These are phyloP conservation scores for Gracilaria vermiculophylla DNA, from an alignment of 23 red algal species.

Conservation along the genomic window DNA sequence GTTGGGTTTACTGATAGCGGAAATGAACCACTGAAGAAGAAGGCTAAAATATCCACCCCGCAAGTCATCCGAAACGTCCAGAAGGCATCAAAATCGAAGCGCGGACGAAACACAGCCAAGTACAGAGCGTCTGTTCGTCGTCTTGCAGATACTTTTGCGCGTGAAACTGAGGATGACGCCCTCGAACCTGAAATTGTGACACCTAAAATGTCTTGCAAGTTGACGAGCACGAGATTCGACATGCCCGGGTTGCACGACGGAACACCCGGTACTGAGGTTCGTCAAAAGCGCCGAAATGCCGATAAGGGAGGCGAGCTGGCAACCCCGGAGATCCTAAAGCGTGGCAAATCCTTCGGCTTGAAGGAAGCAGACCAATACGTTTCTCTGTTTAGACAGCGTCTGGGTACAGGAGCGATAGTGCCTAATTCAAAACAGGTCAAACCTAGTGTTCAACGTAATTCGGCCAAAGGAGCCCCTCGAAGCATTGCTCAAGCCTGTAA, in stretches of 20 bases:
- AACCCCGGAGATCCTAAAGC: constrained; percentile 51
- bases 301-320: constrained; percentile 24
- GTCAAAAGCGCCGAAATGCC: background rate
- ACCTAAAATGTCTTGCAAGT: background rate
- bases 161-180: constrained; percentile 23
- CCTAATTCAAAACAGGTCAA: background rate
- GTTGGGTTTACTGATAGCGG: background rate
- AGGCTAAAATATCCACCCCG: constrained; percentile 11
- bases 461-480: background rate
- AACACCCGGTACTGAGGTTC: constrained; percentile 57
- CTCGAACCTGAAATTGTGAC: constrained; percentile 48
- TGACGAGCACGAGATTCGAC: background rate
- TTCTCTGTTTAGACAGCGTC: constrained; percentile 10
- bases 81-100: constrained; percentile 30
- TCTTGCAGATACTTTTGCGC: constrained; percentile 40
- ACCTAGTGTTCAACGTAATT: background rate
- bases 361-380: constrained; percentile 53
- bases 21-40: background rate
- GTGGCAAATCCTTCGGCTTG: constrained; percentile 44
- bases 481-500: background rate
- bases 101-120: constrained; percentile 46
- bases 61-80: constrained; percentile 26
- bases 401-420: background rate
- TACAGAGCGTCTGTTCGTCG: constrained; percentile 20
- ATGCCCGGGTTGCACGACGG: constrained; percentile 21